A percentile compares a stretch with the other conserved stretches of the same genome.
These are phyloP conservation scores for Amphicarpaea edgeworthii DNA, from an alignment of 306 rosid genomes.

Conservation along the genomic window DNA sequence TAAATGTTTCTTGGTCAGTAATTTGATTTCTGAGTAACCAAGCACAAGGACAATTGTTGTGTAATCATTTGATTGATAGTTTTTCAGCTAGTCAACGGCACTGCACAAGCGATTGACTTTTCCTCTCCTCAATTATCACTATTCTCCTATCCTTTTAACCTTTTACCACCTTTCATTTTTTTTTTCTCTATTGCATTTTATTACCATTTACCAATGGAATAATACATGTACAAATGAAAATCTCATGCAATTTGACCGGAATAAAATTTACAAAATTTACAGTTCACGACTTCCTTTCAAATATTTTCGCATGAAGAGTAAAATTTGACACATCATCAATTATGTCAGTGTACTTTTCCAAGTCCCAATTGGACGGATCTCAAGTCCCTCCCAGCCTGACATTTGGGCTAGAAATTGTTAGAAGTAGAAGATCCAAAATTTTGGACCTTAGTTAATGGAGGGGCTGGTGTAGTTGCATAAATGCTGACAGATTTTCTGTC, in stretches of 20 bases:
- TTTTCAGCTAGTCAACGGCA: background rate
- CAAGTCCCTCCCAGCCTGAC: background rate
- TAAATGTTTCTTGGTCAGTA: background rate
- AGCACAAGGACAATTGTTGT: background rate
- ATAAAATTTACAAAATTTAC: background rate
- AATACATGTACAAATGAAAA: slow-evolving; percentile 14
- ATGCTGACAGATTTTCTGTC: no score
- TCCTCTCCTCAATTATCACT: background rate
- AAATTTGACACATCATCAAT: background rate
- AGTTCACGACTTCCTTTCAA: background rate
- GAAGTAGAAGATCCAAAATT: background rate
- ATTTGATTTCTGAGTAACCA: slow-evolving; percentile 2
- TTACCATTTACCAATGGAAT: slow-evolving; percentile 1
- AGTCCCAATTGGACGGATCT: background rate
- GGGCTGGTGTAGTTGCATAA: no score
- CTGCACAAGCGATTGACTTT: background rate
- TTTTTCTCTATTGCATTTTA: background rate
- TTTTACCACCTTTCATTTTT: background rate
- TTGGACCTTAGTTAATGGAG: background rate
- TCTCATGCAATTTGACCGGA: background rate
- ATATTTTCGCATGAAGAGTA: background rate
- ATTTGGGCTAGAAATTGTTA: background rate
- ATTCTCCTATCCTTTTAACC: background rate
- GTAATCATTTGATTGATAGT: slow-evolving; percentile 5
- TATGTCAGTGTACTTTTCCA: background rate